These are phyloP conservation scores for Aspergillus ustus DNA, from an alignment of 2,329 filamentous ascomycete genomes.

Conservation along the genomic window DNA sequence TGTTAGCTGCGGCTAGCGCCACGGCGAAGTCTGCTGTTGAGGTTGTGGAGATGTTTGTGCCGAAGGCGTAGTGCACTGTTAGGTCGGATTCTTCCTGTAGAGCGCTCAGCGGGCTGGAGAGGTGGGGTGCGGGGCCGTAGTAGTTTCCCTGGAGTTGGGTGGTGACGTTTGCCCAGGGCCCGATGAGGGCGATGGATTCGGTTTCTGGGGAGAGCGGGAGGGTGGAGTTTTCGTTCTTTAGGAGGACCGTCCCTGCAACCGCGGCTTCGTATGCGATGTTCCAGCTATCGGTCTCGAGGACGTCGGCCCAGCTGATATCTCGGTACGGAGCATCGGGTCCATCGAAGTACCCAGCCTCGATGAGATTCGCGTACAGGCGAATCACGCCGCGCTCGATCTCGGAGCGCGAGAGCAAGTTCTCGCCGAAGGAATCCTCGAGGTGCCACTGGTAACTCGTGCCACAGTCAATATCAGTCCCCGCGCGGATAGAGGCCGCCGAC, in stretches of 20 bases:
- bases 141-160: constrained; percentile 65
- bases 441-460: constrained; percentile 55
- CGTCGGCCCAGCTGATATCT: constrained; percentile 58
- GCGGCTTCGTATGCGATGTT: constrained; percentile 61
- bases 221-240: constrained; percentile 56
- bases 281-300: constrained; percentile 59
- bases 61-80: constrained; percentile 51
- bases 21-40: constrained; percentile 37
- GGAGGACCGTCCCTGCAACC: constrained; percentile 52
- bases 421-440: constrained; percentile 49
- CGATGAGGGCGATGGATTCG: constrained; percentile 58
- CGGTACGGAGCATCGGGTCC: constrained; percentile 52
- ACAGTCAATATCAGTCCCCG: constrained; percentile 60
- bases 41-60: constrained; percentile 38
- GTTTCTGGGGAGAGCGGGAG: constrained; percentile 50
- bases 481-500: constrained; percentile 54
- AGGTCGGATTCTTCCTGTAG: constrained; percentile 46
- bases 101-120: constrained; percentile 59
- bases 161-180: constrained; percentile 63
- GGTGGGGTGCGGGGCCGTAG: constrained; percentile 59
- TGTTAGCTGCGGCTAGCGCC: constrained; percentile 40
- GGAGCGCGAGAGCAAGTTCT: constrained; percentile 51
- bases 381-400: constrained; percentile 53
- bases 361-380: constrained; percentile 55
- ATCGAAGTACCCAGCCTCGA: constrained; percentile 60